Evolutionary conservation across 2,329 filamentous ascomycete genomes (phyloP).

Genomic region (Helminthosporium solani): DNA sequence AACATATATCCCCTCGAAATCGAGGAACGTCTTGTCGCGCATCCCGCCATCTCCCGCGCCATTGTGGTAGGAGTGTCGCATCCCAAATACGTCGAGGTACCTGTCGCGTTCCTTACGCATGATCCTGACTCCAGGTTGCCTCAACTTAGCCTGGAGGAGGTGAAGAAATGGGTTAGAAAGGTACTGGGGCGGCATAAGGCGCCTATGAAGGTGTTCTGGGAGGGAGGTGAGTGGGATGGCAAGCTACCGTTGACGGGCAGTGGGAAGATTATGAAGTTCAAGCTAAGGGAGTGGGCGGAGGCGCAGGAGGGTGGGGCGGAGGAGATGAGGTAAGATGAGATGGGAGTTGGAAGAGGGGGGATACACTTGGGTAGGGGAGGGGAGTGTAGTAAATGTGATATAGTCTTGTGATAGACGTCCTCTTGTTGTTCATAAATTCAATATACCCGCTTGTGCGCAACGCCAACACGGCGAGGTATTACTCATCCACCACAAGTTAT

Average conservation of each 20-base stretch:
- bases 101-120: constrained; percentile 63
- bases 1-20: constrained; percentile 68
- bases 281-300: constrained; percentile 33
- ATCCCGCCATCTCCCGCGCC: constrained; percentile 63
- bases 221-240: constrained; percentile 46
- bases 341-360: neutral
- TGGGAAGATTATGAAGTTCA: constrained; percentile 50
- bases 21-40: constrained; percentile 68
- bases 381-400: too few species aligned
- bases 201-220: constrained; percentile 73
- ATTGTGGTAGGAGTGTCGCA: constrained; percentile 70
- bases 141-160: constrained; percentile 34
- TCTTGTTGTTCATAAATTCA: too few species aligned
- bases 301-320: too few species aligned
- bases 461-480: too few species aligned
- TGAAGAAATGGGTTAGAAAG: constrained; percentile 42
- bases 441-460: too few species aligned
- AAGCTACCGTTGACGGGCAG: constrained; percentile 46
- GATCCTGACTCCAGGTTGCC: constrained; percentile 20
- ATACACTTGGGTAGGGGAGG: neutral
- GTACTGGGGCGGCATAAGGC: constrained; percentile 51
- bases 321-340: neutral
- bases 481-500: too few species aligned
- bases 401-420: too few species aligned
- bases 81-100: constrained; percentile 71